Conservation (phyloP, 176 grass and related monocot genomes). For the Triticum dicoccoides region DNA sequence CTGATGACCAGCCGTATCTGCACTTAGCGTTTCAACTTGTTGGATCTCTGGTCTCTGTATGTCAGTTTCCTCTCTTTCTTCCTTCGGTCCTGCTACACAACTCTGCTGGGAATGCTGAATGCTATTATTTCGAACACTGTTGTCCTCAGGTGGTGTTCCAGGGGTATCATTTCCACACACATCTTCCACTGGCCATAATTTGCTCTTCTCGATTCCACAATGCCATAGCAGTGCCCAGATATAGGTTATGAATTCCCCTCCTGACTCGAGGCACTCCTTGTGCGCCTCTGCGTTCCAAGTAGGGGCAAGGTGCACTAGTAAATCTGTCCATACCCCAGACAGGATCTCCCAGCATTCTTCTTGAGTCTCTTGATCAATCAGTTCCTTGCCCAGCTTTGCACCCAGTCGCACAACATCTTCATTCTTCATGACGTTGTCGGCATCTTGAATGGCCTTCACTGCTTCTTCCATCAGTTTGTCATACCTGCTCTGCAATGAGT, state of each 20-base stretch:
- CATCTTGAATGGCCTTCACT: too few relatives aligned
- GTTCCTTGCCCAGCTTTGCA: neutral
- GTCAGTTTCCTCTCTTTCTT: too few relatives aligned
- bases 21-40: too few relatives aligned
- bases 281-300: slow-evolving; percentile 14
- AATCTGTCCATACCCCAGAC: slow-evolving; percentile 25
- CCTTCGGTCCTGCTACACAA: too few relatives aligned
- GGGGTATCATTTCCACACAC: too few relatives aligned
- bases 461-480: neutral
- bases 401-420: neutral
- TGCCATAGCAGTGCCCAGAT: slow-evolving; percentile 37
- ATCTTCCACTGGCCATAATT: neutral
- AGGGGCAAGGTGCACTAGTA: slow-evolving; percentile 28
- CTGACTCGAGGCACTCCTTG: neutral
- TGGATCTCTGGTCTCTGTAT: too few relatives aligned
- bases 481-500: neutral
- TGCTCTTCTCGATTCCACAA: slow-evolving; percentile 9
- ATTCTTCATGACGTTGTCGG: fast-evolving
- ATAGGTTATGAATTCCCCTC: slow-evolving; percentile 30
- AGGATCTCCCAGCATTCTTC: neutral
- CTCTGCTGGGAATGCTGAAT: too few relatives aligned
- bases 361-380: neutral
- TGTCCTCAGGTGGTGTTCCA: too few relatives aligned
- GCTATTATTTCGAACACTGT: too few relatives aligned
- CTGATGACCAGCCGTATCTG: too few relatives aligned